Percentiles rank a stretch among this genome's conserved stretches.
These are phyloP conservation scores for Lepiota venenata DNA, from an alignment of 768 basidiomycete genomes.

Conservation along the genomic window DNA sequence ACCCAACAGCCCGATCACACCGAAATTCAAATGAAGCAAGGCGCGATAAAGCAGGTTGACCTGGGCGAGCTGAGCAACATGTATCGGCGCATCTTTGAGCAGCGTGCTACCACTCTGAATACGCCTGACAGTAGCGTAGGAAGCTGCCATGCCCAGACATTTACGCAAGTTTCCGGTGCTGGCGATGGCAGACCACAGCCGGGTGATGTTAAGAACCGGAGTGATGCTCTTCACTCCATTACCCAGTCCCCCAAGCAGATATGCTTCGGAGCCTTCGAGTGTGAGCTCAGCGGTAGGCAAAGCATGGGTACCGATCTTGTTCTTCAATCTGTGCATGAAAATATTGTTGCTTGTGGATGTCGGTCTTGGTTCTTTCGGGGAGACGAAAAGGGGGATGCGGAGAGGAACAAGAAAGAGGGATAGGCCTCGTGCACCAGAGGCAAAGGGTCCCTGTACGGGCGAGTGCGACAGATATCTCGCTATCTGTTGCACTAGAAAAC, in stretches of 20 bases:
- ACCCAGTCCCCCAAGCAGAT: slow-evolving; percentile 55
- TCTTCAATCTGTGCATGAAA: slow-evolving; percentile 68
- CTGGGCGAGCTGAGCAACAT: slow-evolving; percentile 62
- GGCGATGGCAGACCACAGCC: slow-evolving; percentile 58
- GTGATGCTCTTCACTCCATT: slow-evolving; percentile 66
- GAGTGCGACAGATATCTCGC: slow-evolving; percentile 66
- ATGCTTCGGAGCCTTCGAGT: slow-evolving; percentile 54
- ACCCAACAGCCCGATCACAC: slow-evolving; percentile 55
- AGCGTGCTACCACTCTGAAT: slow-evolving; percentile 49
- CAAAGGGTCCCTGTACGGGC: slow-evolving; percentile 62
- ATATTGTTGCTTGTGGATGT: slow-evolving; percentile 61
- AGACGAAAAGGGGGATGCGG: slow-evolving; percentile 47
- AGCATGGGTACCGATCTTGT: slow-evolving; percentile 73
- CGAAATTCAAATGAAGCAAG: slow-evolving; percentile 60
- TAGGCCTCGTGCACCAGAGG: slow-evolving; percentile 58
- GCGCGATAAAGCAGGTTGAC: slow-evolving; percentile 64
- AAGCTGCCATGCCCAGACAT: slow-evolving; percentile 60
- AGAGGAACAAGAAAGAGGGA: slow-evolving; percentile 77
- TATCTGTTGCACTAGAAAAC: slow-evolving; percentile 83
- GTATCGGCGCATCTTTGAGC: slow-evolving; percentile 53
- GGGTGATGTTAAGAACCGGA: slow-evolving; percentile 75
- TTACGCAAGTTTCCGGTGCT: slow-evolving; percentile 57
- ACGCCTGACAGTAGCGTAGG: slow-evolving; percentile 57
- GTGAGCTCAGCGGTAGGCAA: slow-evolving; percentile 76
- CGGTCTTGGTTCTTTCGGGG: slow-evolving; percentile 35